Percentiles rank a stretch among this genome's conserved stretches.
phyloP scores from a whole-genome alignment of 495 filamentous ascomycete genomes.

The Penicillium coffeae region DNA sequence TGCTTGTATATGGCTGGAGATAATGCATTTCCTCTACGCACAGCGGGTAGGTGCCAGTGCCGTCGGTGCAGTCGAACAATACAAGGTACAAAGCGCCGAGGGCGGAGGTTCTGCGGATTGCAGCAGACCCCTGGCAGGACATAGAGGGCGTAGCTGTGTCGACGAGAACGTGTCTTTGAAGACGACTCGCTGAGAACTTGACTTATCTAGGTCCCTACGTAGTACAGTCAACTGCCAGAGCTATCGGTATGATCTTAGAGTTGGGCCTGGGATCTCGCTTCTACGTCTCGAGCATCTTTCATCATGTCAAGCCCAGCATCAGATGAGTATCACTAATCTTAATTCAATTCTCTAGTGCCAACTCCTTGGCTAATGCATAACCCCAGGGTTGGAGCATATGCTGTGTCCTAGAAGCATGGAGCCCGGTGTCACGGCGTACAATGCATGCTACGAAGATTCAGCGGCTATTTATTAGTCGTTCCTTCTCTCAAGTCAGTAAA shows the following conservation, averaged over 20 bases:
- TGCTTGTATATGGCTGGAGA: slow-evolving; percentile 2
- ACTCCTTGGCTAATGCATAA: neutral
- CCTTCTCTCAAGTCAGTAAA: neutral
- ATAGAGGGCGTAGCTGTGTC: neutral
- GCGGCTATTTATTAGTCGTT: too few relatives aligned
- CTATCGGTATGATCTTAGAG: too few relatives aligned
- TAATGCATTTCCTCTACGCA: slow-evolving; percentile 16
- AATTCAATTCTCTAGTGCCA: neutral
- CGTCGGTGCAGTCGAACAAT: slow-evolving; percentile 9
- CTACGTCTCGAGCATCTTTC: too few relatives aligned
- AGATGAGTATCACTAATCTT: too few relatives aligned
- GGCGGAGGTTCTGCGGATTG: slow-evolving; percentile 13
- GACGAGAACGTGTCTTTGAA: neutral
- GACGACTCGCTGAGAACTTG: too few relatives aligned
- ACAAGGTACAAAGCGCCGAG: slow-evolving; percentile 9
- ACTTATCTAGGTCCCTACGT: too few relatives aligned
- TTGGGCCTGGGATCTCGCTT: too few relatives aligned
- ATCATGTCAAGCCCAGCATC: too few relatives aligned
- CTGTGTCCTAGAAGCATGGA: neutral
- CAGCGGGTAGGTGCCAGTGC: slow-evolving; percentile 19
- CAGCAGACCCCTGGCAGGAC: slow-evolving; percentile 15
- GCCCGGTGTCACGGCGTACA: neutral
- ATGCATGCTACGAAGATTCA: too few relatives aligned
- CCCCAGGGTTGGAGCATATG: neutral
- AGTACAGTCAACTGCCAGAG: too few relatives aligned